Evolutionary conservation across 2,329 filamentous ascomycete genomes (phyloP), one percentile per base, ranked within the genome.

Genomic region (Chaetomium sp.): DNA sequence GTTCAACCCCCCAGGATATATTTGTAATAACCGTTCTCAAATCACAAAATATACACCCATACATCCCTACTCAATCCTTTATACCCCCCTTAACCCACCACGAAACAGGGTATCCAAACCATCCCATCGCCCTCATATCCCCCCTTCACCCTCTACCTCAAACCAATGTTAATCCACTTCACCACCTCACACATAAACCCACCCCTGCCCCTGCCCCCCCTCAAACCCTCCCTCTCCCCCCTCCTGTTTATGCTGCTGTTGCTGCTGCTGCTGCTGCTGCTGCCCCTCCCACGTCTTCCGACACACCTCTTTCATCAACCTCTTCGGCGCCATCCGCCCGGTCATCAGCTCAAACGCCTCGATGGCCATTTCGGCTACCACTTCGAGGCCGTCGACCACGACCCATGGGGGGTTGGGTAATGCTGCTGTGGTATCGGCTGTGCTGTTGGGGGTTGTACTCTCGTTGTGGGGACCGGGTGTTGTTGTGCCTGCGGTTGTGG

Each of bases 271-370:
- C 8, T 35, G 38, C 52, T 54, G 42, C 43, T 59, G 53, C 48
- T 59, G 57, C 40, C 35, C 42, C 57, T 72, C 70, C 73, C 73
- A 76, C 0, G 70, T 72, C 59, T 70, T 70, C 34, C 74, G 68
- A 54, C 74, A 76, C 56, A 85, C 81, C 52, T 79, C 74, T 58
- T 83, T 79, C 87, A 90, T 90, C 32, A 86, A 69, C 46, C 79
- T 74, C 53, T 84, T 79, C 1, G 87, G 87, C 12, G 87, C 86
- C 68, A 85, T 80, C 47, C 86, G 79, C 5, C 86, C 87, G 0
- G 86, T 89, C 73, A 89, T 86, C 27, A 89, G 72, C 70, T 90
- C 87, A 65, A 89, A 90, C 53, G 88, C 85, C 36, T 87, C 86
- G 67, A 87, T 86, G 0, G 85, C 86, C 74, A 89, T 87, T 68